Evolutionary conservation across 1,284 basidiomycete species (phyloP).

Genomic region (Tylopilus orsonianus): DNA sequence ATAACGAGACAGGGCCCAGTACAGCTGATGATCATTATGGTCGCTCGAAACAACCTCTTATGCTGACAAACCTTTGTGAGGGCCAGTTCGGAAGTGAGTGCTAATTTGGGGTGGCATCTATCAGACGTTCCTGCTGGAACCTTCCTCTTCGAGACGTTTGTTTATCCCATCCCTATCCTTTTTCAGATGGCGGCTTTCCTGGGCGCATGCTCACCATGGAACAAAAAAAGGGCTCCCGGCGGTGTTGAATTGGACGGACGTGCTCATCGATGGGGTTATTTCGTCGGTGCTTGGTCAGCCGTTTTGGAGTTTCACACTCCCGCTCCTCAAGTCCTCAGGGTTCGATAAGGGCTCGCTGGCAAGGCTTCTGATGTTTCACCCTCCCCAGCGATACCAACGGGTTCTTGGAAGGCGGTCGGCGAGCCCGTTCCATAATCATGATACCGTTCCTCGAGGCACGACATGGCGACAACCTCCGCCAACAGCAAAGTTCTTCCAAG

Average conservation of each 20-base stretch:
- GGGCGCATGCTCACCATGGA: slow-evolving; percentile 16
- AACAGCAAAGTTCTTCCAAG: slow-evolving; percentile 5
- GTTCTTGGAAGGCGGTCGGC: neutral
- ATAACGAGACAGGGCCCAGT: slow-evolving; percentile 10
- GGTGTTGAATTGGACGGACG: neutral
- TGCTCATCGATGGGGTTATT: slow-evolving; percentile 14
- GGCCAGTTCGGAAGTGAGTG: slow-evolving; percentile 19
- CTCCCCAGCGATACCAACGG: neutral
- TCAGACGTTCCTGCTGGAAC: slow-evolving; percentile 34
- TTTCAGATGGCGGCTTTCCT: neutral
- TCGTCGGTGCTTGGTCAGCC: neutral
- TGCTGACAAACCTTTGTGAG: neutral
- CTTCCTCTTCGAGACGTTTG: slow-evolving; percentile 16
- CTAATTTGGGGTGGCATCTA: slow-evolving; percentile 16
- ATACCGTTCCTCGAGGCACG: neutral
- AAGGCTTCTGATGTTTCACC: neutral
- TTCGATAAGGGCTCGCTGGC: slow-evolving; percentile 10
- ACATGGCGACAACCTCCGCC: slow-evolving; percentile 3
- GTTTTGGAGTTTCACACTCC: slow-evolving; percentile 3
- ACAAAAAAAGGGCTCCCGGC: slow-evolving; percentile 3
- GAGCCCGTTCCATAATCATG: neutral
- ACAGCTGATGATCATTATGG: slow-evolving; percentile 16
- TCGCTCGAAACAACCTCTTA: slow-evolving; percentile 2
- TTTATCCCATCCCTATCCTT: slow-evolving; percentile 18
- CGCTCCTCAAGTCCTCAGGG: no score